Conservation (phyloP, 352 stramenopile species). For the Phytophthora sansomeana region DNA sequence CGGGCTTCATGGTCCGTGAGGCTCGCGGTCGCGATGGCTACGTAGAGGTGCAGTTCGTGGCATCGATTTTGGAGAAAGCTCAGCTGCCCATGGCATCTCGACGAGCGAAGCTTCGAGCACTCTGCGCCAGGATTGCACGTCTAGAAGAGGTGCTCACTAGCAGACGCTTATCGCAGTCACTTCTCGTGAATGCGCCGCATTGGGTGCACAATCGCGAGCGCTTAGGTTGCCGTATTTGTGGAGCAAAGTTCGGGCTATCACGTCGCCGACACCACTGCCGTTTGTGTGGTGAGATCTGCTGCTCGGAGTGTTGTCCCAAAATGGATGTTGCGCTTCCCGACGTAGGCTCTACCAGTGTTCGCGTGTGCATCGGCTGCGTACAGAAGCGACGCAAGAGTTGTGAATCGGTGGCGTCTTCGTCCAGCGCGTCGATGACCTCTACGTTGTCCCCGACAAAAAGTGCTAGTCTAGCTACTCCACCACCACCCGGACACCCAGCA, state of each 20-base stretch:
- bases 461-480: slow-evolving; percentile 20
- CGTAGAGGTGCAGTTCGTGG: slow-evolving; percentile 81
- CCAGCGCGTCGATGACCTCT: slow-evolving; percentile 32
- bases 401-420: slow-evolving; percentile 36
- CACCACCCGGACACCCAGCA: slow-evolving; percentile 27
- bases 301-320: slow-evolving; percentile 82
- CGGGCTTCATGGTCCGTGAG: slow-evolving; percentile 80
- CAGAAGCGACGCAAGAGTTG: slow-evolving; percentile 66
- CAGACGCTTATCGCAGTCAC: slow-evolving; percentile 70
- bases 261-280: slow-evolving; percentile 82
- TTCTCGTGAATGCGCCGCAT: slow-evolving; percentile 67
- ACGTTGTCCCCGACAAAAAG: slow-evolving; percentile 37
- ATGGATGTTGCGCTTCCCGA: slow-evolving; percentile 79
- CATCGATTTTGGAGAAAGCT: slow-evolving; percentile 76
- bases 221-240: slow-evolving; percentile 62
- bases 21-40: slow-evolving; percentile 51
- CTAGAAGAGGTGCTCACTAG: slow-evolving; percentile 80
- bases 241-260: slow-evolving; percentile 74
- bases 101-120: slow-evolving; percentile 62
- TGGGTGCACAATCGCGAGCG: slow-evolving; percentile 80
- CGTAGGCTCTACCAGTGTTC: slow-evolving; percentile 65
- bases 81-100: slow-evolving; percentile 62
- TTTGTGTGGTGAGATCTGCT: slow-evolving; percentile 81
- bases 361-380: slow-evolving; percentile 71
- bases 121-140: slow-evolving; percentile 62